Evolutionary conservation across 176 grass and related monocot species (phyloP), one percentile per base, ranked within the genome.

Genomic region (Oryza meyeriana): DNA sequence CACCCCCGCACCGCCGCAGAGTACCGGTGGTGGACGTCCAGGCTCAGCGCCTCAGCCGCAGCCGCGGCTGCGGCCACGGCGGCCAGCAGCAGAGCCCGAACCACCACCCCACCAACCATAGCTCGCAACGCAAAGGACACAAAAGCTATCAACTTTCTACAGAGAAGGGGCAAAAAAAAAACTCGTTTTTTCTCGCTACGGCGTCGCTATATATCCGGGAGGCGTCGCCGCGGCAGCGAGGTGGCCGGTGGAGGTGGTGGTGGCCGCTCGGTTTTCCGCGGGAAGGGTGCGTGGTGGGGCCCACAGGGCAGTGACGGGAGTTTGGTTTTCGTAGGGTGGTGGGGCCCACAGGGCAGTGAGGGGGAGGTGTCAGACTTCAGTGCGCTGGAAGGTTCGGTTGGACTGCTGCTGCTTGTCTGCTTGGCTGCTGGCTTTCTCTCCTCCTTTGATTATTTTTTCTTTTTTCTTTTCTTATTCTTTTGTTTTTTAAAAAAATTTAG

Each of bases 1-100:
- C 96, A 95, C 14, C 33, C 44, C 9, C 90, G 80, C 64, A 93
- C 90, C 57, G 84, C 66, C 58, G 72, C 47, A 12, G 96, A 98
- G 93, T 95, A 98, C 28, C 90, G 81, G 80, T 98, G 91, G 84
- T 98, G 96, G 55, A 98, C 88, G 39, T 98, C 93, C 24, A 98
- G 67, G 74, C 85, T 87, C 44, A 98, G 73, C 31, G 74, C 78
- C 16, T 65, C 81, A 34, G 89, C 90, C 10, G 61, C 50, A 34
- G 89, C 90, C 10, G 61, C 50, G 28, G 63, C 16, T 40, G 84
- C 59, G 0, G 47, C 44, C 20, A 61, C 22, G 22, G 10, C 55
- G 24, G 68, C 64, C 8, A 67, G 39, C 6, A 90, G 74, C 75
- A 90, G 79, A 25, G n/a, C 61, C 35, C 88, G 84, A 52, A 20